phyloP scores from a whole-genome alignment of 2,329 filamentous ascomycete species.

The Neofusicoccum ribis region DNA sequence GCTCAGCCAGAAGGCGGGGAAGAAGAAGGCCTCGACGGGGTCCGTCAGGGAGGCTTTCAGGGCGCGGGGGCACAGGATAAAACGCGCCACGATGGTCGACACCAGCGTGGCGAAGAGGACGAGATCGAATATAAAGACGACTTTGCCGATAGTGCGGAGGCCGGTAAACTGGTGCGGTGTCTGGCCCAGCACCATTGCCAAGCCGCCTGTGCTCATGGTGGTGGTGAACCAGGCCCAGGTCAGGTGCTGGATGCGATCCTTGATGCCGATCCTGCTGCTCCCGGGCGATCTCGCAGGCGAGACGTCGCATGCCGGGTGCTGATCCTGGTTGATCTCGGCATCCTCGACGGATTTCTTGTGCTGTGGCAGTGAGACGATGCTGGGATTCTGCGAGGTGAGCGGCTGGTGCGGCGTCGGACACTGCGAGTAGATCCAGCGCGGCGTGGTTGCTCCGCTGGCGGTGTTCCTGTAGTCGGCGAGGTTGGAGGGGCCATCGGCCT shows the following conservation, averaged over 20 bases:
- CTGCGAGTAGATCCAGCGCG: background rate
- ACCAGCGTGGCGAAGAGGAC: conserved; percentile 44
- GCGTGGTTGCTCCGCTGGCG: background rate
- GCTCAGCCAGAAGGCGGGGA: conserved; percentile 45
- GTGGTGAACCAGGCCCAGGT: conserved; percentile 52
- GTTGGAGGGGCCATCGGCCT: background rate
- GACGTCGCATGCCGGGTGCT: background rate
- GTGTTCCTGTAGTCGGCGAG: background rate
- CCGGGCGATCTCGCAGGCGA: background rate
- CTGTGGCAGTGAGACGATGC: background rate
- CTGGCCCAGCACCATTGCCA: conserved; percentile 46
- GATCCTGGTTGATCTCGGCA: background rate
- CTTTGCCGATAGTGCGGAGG: conserved; percentile 52
- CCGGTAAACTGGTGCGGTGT: conserved; percentile 50
- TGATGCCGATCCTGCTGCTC: conserved; percentile 17
- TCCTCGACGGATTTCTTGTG: background rate
- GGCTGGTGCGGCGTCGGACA: background rate
- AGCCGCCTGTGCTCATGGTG: conserved; percentile 51
- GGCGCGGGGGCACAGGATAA: conserved; percentile 46
- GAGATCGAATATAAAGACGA: conserved; percentile 54
- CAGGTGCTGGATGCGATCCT: conserved; percentile 38
- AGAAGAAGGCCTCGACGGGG: conserved; percentile 53
- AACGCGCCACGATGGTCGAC: conserved; percentile 41
- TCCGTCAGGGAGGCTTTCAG: conserved; percentile 49
- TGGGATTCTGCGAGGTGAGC: background rate